Evolutionary conservation across 2,329 filamentous ascomycete species (phyloP).

Genomic region (Parastagonospora nodorum): DNA sequence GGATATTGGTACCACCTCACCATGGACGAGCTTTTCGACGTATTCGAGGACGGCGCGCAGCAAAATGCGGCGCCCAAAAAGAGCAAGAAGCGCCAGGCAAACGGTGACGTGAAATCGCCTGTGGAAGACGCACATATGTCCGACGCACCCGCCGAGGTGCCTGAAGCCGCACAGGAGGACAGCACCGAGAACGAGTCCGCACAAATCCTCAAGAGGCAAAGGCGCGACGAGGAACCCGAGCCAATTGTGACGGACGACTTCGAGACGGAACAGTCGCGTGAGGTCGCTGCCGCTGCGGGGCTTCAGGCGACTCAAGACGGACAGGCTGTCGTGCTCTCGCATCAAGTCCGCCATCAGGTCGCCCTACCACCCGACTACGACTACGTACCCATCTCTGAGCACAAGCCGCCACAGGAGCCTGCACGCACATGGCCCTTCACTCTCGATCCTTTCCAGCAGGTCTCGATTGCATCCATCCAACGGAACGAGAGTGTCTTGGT

Average conservation of each 20-base stretch:
- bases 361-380: constrained; percentile 92
- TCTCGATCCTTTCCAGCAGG: constrained; percentile 94
- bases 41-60: constrained; percentile 48
- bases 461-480: constrained; percentile 93
- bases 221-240: constrained; percentile 68
- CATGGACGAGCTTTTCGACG: constrained; percentile 54
- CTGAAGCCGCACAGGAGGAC: constrained; percentile 34
- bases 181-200: constrained; percentile 48
- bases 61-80: constrained; percentile 47
- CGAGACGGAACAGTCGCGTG: constrained; percentile 90
- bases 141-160: constrained; percentile 44
- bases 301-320: constrained; percentile 66
- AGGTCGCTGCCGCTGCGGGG: constrained; percentile 80
- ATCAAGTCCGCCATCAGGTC: constrained; percentile 98
- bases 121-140: constrained; percentile 52
- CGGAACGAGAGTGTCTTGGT: constrained; percentile 95
- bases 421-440: constrained; percentile 86
- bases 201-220: constrained; percentile 64
- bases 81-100: constrained; percentile 85
- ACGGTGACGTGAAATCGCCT: constrained; percentile 71
- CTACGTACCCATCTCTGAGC: constrained; percentile 92
- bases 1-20: constrained; percentile 13
- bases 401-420: constrained; percentile 85
- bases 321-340: constrained; percentile 79
- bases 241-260: constrained; percentile 92